These are phyloP conservation scores for Teunomyces tritomae DNA, from an alignment of 805 yeast species.

Conservation along the genomic window DNA sequence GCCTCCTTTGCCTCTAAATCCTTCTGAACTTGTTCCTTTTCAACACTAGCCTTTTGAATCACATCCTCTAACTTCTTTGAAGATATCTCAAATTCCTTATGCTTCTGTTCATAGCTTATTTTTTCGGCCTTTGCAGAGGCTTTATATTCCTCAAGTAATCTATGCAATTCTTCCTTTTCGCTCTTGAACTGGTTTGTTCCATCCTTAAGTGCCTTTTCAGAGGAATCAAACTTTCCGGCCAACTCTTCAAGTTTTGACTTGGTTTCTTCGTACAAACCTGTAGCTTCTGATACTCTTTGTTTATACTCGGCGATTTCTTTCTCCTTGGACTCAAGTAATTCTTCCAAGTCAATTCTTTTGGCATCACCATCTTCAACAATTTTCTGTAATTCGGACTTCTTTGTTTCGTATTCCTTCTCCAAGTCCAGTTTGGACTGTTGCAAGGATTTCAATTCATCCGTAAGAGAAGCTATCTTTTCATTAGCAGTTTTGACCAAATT, in stretches of 20 bases:
- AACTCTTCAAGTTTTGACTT: background rate
- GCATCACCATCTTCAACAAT: background rate
- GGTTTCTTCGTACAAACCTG: background rate
- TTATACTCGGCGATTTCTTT: background rate
- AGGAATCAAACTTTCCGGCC: background rate
- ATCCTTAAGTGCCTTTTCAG: background rate
- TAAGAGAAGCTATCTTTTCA: background rate
- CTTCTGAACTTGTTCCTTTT: background rate
- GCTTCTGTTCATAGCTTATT: background rate
- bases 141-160: background rate
- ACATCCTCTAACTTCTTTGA: background rate
- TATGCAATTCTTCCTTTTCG: background rate
- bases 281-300: background rate
- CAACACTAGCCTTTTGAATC: background rate
- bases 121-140: background rate
- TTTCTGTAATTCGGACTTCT: background rate
- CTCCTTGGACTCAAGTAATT: background rate
- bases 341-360: background rate
- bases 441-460: background rate
- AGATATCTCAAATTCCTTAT: background rate
- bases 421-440: background rate
- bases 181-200: background rate
- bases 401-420: background rate
- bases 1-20: constrained; percentile 1
- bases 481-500: background rate